Evolutionary conservation across 768 basidiomycete genomes (phyloP).

Genomic region (Lentinula guzmanii): DNA sequence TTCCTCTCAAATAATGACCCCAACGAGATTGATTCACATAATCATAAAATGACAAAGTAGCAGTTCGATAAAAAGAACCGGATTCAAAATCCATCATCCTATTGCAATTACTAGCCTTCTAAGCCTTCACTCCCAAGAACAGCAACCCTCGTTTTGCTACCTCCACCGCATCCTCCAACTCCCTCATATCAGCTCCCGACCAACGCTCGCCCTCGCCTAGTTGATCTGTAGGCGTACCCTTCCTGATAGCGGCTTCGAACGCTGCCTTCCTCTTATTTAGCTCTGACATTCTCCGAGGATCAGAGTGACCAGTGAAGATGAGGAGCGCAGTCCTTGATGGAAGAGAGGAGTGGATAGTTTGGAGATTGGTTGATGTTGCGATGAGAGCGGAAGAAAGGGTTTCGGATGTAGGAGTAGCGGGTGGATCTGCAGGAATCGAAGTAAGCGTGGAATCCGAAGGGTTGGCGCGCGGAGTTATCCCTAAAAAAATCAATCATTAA

Average conservation of each 20-base stretch:
- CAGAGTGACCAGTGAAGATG: slow-evolving; percentile 84
- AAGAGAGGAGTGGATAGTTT: slow-evolving; percentile 56
- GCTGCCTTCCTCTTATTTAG: slow-evolving; percentile 63
- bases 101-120: neutral
- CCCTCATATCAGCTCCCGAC: slow-evolving; percentile 71
- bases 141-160: slow-evolving; percentile 76
- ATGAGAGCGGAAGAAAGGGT: slow-evolving; percentile 31
- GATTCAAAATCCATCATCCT: too few relatives aligned
- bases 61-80: too few relatives aligned
- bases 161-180: slow-evolving; percentile 76
- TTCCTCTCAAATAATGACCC: too few relatives aligned
- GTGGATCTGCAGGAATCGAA: slow-evolving; percentile 28
- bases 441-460: slow-evolving; percentile 44
- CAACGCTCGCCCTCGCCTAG: slow-evolving; percentile 52
- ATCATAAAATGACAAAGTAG: too few relatives aligned
- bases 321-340: slow-evolving; percentile 79
- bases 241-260: slow-evolving; percentile 63
- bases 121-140: slow-evolving; percentile 51
- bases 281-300: slow-evolving; percentile 75
- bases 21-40: too few relatives aligned
- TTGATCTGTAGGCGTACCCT: slow-evolving; percentile 51
- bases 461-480: neutral
- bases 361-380: slow-evolving; percentile 56
- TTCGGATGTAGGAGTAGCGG: slow-evolving; percentile 25
- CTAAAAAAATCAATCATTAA: neutral